These are phyloP conservation scores for Aspergillus unguis DNA, from an alignment of 2,329 filamentous ascomycete species.

Conservation along the genomic window DNA sequence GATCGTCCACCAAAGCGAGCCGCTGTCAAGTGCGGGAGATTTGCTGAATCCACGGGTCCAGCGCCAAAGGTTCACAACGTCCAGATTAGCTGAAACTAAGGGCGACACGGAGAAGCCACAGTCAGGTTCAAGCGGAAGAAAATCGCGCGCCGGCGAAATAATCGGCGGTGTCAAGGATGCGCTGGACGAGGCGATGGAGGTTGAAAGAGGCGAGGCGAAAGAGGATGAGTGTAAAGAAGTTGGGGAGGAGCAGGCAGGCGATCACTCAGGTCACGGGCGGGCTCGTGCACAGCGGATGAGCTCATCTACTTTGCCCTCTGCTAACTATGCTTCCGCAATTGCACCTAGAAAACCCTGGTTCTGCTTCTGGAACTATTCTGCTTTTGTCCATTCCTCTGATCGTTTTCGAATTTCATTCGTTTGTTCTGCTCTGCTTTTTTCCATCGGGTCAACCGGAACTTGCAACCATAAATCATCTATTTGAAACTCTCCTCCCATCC, in stretches of 20 bases:
- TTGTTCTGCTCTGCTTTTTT: background rate
- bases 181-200: background rate
- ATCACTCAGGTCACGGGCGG: constrained; percentile 12
- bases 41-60: constrained; percentile 33
- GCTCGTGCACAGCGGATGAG: constrained; percentile 6
- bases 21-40: constrained; percentile 36
- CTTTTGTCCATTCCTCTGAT: background rate
- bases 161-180: background rate
- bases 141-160: constrained; percentile 3
- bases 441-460: background rate
- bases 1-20: constrained; percentile 23
- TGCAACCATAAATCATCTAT: no score
- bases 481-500: no score
- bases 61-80: constrained; percentile 22
- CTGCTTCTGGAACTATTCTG: background rate
- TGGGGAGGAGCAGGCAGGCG: background rate
- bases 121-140: constrained; percentile 6
- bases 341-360: background rate
- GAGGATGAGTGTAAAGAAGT: background rate
- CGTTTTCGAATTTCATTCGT: background rate
- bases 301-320: constrained; percentile 9
- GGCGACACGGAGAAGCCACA: constrained; percentile 10
- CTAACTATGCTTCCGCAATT: background rate
- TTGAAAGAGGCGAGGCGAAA: constrained; percentile 9
- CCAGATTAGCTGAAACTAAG: constrained; percentile 11